Evolutionary conservation across 371 early-diverging fungal genomes (phyloP).

Genomic region (Haplosporangium sp.): DNA sequence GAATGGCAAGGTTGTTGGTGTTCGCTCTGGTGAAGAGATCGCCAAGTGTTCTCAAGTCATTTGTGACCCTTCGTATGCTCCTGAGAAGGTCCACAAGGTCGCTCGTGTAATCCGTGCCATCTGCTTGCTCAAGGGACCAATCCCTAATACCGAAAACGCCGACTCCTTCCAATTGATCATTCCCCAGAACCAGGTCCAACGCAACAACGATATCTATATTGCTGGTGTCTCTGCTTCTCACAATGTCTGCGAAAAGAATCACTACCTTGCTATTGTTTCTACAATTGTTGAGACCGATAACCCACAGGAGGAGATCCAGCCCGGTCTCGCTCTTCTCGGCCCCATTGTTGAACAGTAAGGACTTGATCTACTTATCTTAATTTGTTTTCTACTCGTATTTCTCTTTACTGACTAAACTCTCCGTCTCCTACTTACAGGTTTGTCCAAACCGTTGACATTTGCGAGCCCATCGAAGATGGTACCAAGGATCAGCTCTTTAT

Average conservation of each 20-base stretch:
- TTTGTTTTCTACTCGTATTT: not conserved
- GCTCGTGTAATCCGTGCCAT: slow-evolving; percentile 96
- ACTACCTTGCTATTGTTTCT: slow-evolving; percentile 95
- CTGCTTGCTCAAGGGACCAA: slow-evolving; percentile 93
- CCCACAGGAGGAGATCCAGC: slow-evolving; percentile 91
- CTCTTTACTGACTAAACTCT: not conserved
- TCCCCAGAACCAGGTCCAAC: slow-evolving; percentile 94
- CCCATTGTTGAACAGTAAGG: slow-evolving; percentile 85
- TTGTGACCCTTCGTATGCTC: slow-evolving; percentile 95
- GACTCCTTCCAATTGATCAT: slow-evolving; percentile 96
- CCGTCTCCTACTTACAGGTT: slow-evolving; percentile 59
- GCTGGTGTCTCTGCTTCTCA: slow-evolving; percentile 92
- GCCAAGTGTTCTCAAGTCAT: slow-evolving; percentile 91
- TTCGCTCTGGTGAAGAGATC: slow-evolving; percentile 86
- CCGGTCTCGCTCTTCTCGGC: slow-evolving; percentile 91
- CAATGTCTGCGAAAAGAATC: slow-evolving; percentile 89
- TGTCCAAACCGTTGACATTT: slow-evolving; percentile 82
- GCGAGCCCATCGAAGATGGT: slow-evolving; percentile 89
- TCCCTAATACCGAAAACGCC: slow-evolving; percentile 89
- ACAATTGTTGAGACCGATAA: slow-evolving; percentile 92
- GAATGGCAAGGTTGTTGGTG: slow-evolving; percentile 89
- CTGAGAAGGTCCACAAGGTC: slow-evolving; percentile 77
- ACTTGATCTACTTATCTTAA: not conserved
- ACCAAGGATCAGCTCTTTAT: slow-evolving; percentile 88
- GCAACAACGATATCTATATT: slow-evolving; percentile 96